Percentiles rank a stretch among this genome's conserved stretches.
Conservation (phyloP, 176 grass and related monocot species). For the Zoysia pacifica region DNA sequence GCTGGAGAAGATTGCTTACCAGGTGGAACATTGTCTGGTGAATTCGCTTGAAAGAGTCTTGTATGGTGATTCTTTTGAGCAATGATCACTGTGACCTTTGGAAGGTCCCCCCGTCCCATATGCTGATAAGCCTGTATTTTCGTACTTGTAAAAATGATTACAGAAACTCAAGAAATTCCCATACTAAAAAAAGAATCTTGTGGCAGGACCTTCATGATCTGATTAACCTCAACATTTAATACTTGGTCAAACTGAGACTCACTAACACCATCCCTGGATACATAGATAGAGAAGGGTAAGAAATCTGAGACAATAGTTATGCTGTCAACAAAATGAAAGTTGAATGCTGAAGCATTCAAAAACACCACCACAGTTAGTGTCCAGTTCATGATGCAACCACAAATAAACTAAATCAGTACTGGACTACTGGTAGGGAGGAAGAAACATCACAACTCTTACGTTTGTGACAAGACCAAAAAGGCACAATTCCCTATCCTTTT, state of each 20-base stretch:
- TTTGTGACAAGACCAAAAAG: neutral
- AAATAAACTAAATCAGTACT: neutral
- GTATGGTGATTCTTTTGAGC: slow-evolving; percentile 98
- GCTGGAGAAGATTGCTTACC: slow-evolving; percentile 48
- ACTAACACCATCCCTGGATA: slow-evolving; percentile 80
- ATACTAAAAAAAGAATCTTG: slow-evolving; percentile 1
- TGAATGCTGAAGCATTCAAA: neutral
- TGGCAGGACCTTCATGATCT: slow-evolving; percentile 76
- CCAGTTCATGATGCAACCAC: slow-evolving; percentile 13
- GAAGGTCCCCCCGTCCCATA: slow-evolving; percentile 60
- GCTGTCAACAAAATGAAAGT: neutral
- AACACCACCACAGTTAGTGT: neutral
- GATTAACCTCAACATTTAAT: slow-evolving; percentile 84
- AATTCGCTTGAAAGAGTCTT: slow-evolving; percentile 74
- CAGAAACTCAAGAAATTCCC: slow-evolving; percentile 3
- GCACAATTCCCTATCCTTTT: neutral
- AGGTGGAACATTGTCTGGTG: slow-evolving; percentile 81
- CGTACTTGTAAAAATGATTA: slow-evolving; percentile 22
- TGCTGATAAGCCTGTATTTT: slow-evolving; percentile 66
- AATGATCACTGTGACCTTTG: slow-evolving; percentile 86
- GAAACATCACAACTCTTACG: neutral
- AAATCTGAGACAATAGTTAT: neutral
- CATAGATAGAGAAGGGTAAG: neutral
- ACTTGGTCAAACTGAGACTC: slow-evolving; percentile 93
- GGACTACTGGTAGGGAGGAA: neutral